Evolutionary conservation across 2,329 filamentous ascomycete species (phyloP).

Genomic region (Polytolypa hystricis): DNA sequence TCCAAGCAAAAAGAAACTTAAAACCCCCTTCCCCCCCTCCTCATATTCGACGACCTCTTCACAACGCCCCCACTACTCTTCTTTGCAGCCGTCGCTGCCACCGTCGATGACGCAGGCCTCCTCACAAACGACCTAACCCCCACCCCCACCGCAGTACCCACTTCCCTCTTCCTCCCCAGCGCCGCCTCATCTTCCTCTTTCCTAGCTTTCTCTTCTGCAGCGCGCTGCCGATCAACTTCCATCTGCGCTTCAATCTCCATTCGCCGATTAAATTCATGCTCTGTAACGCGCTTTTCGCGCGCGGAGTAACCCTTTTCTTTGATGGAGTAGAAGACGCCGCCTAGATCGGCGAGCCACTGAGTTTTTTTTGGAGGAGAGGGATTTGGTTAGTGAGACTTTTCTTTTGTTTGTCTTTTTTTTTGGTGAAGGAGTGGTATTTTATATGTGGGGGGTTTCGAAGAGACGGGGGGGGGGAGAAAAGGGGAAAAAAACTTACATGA

Average conservation of each 20-base stretch:
- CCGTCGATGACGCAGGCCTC: conserved; percentile 19
- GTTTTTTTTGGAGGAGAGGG: not conserved
- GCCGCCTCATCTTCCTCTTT: conserved; percentile 28
- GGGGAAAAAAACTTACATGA: conserved; percentile 39
- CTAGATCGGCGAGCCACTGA: conserved; percentile 83
- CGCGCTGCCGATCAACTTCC: conserved; percentile 65
- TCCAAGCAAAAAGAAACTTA: conserved; percentile 2
- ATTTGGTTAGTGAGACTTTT: not conserved
- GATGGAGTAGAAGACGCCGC: conserved; percentile 92
- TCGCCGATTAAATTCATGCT: conserved; percentile 82
- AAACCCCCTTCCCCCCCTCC: conserved; percentile 23
- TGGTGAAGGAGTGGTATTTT: too few relatives aligned
- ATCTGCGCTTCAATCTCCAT: conserved; percentile 92
- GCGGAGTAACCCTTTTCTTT: conserved; percentile 95
- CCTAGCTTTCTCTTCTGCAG: conserved; percentile 29
- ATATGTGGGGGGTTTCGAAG: not conserved
- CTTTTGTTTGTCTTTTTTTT: too few relatives aligned
- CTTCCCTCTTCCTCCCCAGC: conserved; percentile 23
- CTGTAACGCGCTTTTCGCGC: conserved; percentile 72
- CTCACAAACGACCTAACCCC: conserved; percentile 21
- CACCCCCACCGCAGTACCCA: conserved; percentile 15
- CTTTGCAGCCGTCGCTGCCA: conserved; percentile 21
- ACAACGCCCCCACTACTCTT: conserved; percentile 23
- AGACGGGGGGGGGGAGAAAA: not conserved
- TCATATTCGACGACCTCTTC: conserved; percentile 28